A percentile compares a stretch with the other conserved stretches of the same genome.
Conservation (phyloP, 306 rosid species). For the Casuarina glauca region DNA sequence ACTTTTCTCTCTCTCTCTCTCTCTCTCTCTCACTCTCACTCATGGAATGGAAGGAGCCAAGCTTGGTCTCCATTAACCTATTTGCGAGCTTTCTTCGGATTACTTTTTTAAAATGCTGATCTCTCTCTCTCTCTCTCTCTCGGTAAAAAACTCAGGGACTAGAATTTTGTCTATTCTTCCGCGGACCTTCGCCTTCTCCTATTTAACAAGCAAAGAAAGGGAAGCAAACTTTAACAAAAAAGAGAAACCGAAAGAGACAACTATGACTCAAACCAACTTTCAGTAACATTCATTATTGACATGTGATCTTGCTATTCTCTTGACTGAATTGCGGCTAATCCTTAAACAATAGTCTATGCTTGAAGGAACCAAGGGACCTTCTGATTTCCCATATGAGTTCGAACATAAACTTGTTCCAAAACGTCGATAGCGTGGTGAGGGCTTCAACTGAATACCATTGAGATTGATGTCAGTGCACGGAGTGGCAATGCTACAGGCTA, state of each 20-base stretch:
- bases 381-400: slow-evolving; percentile 78
- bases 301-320: slow-evolving; percentile 62
- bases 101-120: no score
- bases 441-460: slow-evolving; percentile 63
- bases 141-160: no score
- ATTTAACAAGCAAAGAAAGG: slow-evolving; percentile 43
- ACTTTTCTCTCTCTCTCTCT: no score
- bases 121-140: no score
- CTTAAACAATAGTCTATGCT: slow-evolving; percentile 74
- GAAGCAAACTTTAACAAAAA: slow-evolving; percentile 39
- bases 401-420: slow-evolving; percentile 54
- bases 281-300: slow-evolving; percentile 44
- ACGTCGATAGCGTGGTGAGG: slow-evolving; percentile 34
- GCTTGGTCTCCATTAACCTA: no score
- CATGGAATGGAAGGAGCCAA: no score
- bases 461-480: slow-evolving; percentile 85
- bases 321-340: slow-evolving; percentile 50
- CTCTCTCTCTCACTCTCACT: no score
- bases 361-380: slow-evolving; percentile 64
- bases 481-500: slow-evolving; percentile 71
- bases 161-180: no score
- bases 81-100: no score
- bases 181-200: slow-evolving; percentile 58
- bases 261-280: background rate
- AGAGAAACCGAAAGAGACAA: background rate